phyloP scores from a whole-genome alignment of 805 yeast genomes.

The Hanseniaspora opuntiae region DNA sequence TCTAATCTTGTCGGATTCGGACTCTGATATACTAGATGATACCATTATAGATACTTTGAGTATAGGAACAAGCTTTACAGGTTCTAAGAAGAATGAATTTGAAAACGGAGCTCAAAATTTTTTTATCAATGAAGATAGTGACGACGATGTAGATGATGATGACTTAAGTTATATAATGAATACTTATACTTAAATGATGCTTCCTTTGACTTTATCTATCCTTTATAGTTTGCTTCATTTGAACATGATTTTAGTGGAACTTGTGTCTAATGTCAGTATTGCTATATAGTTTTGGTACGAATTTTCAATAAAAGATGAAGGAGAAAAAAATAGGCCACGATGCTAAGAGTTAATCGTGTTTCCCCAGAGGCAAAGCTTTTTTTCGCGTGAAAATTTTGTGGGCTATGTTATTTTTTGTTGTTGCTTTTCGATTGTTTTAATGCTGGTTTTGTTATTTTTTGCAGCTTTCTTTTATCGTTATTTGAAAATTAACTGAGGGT shows the following conservation, averaged over 20 bases:
- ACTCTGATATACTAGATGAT: background rate
- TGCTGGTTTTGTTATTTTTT: background rate
- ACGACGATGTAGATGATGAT: background rate
- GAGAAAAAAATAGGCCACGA: background rate
- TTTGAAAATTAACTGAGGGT: no score
- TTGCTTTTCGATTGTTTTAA: background rate
- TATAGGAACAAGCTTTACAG: background rate
- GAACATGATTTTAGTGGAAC: background rate
- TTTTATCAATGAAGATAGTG: background rate
- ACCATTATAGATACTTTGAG: background rate
- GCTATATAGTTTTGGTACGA: background rate
- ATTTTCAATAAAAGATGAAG: background rate
- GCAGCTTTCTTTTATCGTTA: background rate
- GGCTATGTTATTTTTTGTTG: no score
- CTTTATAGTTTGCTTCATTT: no score
- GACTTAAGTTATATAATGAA: conserved; percentile 3
- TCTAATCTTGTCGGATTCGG: background rate
- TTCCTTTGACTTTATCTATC: no score
- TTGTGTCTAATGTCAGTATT: background rate
- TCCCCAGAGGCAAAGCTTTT: background rate
- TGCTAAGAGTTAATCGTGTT: no score
- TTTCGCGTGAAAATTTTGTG: no score
- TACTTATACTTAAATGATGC: background rate
- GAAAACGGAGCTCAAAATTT: background rate
- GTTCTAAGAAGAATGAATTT: background rate